Evolutionary conservation across 495 filamentous ascomycete species (phyloP), one percentile per base, ranked within the genome.

Genomic region (Penicillium argentinense): DNA sequence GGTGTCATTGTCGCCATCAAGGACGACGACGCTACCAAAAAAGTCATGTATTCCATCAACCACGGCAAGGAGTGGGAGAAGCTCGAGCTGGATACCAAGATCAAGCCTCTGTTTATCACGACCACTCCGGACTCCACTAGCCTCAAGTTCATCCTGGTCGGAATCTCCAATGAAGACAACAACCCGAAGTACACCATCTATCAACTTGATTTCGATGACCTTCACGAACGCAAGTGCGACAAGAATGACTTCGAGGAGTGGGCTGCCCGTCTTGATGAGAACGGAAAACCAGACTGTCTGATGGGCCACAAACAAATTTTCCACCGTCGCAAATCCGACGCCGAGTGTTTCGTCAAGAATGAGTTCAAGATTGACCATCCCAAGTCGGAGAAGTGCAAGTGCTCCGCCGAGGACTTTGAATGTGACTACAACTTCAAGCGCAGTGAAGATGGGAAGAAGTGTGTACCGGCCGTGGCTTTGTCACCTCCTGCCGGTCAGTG

Each of bases 251-350:
- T 95, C 59, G 89, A 96, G 59, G 73, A 82, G 40, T 98, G 93
- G 93, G 79, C 75, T 42, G 95, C 92, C 17, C 81, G 91, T 6
- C 69, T 86, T 11, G 85, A 96, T 63, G 79, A 89, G 22, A 77
- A 96, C 1, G 84, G 84, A 3, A 76, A 95, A 18, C 80, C 89
- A 13, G 86, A 83, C 30, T 98, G 93, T 63, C 73, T 98, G 51
- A 97, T 97, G 93, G 93, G 93, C 5, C 90, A 92, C 53, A 90
- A 83, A 46, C 91, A 97, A 63, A 88, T 72, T 53, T 98, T 82
- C 65, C 74, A 71, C 16, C 80, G 93, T 46, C 80, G 93, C 21
- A 96, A 93, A 67, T 80, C 86, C 50, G 84, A 91, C 58, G 82
- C 84, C 1, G 78, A 95, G 42, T 98, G 95, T 67, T 95, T 95